Percentiles rank a stretch among this genome's conserved stretches.
These are phyloP conservation scores for Phyllostachys edulis DNA, from an alignment of 176 grass and related monocot genomes.

Conservation along the genomic window DNA sequence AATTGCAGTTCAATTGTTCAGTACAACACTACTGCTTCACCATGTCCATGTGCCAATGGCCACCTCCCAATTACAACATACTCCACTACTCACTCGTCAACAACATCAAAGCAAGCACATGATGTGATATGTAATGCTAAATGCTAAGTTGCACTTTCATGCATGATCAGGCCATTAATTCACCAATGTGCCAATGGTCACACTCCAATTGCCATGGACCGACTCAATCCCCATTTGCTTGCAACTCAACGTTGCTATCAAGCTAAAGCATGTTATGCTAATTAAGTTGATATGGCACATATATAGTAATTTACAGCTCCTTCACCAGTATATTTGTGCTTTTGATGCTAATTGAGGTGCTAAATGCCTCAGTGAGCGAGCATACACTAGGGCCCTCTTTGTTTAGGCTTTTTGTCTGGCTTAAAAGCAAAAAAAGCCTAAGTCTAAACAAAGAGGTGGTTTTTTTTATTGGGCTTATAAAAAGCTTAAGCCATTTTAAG, in stretches of 20 bases:
- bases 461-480: too few species aligned
- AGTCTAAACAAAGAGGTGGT: too few species aligned
- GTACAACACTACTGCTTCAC: neutral
- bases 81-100: neutral
- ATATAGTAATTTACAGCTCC: neutral
- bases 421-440: too few species aligned
- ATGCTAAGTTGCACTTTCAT: neutral
- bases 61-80: neutral
- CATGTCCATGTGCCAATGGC: neutral
- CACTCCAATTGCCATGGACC: neutral
- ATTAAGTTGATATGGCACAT: neutral
- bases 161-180: neutral
- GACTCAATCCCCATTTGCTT: conserved; percentile 15
- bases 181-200: neutral
- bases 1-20: neutral
- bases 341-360: neutral
- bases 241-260: conserved; percentile 30
- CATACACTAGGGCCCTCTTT: too few species aligned
- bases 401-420: too few species aligned
- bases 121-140: neutral
- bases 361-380: neutral
- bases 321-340: neutral
- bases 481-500: too few species aligned
- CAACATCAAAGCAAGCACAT: neutral
- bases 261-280: conserved; percentile 3